Evolutionary conservation across 1,139 yeast genomes (phyloP).

Genomic region (Wickerhamomyces sp.): DNA sequence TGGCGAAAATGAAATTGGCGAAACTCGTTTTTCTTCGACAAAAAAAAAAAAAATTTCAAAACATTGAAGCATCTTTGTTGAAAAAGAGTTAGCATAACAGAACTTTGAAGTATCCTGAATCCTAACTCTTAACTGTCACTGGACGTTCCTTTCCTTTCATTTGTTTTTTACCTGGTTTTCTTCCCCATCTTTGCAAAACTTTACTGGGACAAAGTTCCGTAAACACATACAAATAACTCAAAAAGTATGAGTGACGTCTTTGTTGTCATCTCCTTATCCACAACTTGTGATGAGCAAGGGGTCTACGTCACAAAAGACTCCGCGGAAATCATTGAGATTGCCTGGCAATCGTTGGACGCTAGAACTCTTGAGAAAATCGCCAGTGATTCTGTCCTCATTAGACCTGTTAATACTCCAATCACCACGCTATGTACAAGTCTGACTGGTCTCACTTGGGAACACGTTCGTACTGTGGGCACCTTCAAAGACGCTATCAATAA

Average conservation of each 20-base stretch:
- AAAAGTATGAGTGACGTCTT: slow-evolving; percentile 59
- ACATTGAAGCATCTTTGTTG: too few species aligned
- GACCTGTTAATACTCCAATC: slow-evolving; percentile 65
- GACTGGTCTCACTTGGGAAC: slow-evolving; percentile 59
- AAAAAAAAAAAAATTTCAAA: too few species aligned
- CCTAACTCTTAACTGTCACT: too few species aligned
- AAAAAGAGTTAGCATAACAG: too few species aligned
- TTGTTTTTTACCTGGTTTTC: too few species aligned
- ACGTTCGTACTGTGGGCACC: slow-evolving; percentile 45
- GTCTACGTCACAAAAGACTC: slow-evolving; percentile 57
- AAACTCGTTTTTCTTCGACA: too few species aligned
- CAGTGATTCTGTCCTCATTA: slow-evolving; percentile 43
- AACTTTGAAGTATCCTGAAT: too few species aligned
- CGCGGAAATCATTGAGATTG: slow-evolving; percentile 60
- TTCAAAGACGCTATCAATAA: slow-evolving; percentile 57
- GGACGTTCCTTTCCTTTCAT: too few species aligned
- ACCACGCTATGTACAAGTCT: slow-evolving; percentile 54
- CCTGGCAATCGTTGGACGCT: slow-evolving; percentile 46
- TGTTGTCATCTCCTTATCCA: slow-evolving; percentile 57
- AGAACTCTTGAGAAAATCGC: slow-evolving; percentile 32
- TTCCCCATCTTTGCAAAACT: too few species aligned
- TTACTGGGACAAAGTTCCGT: too few species aligned
- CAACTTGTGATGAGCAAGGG: slow-evolving; percentile 66
- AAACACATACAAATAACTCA: too few species aligned
- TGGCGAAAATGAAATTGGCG: too few species aligned